These are phyloP conservation scores for Umbelopsis sp. DNA, from an alignment of 192 early-diverging fungal species.

Conservation along the genomic window DNA sequence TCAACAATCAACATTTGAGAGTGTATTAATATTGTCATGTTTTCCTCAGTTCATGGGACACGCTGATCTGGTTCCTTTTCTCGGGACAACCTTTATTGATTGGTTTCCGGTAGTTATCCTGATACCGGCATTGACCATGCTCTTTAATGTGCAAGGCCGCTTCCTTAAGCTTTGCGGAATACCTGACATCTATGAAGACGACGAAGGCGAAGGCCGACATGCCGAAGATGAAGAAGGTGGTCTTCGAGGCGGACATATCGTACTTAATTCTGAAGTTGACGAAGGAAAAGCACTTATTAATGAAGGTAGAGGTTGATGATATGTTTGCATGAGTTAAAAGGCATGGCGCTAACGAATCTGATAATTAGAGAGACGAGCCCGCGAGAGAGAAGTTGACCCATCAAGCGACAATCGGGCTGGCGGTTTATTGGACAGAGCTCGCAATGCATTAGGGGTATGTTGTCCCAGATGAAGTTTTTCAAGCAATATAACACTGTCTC, in stretches of 20 bases:
- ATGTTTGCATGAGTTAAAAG: too few relatives aligned
- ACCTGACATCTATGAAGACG: conserved; percentile 41
- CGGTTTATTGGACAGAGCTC: conserved; percentile 3
- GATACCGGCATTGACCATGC: conserved; percentile 70
- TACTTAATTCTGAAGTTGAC: conserved; percentile 32
- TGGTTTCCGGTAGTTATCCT: conserved; percentile 89
- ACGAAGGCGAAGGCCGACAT: conserved; percentile 42
- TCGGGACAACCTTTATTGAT: conserved; percentile 86
- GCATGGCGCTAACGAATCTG: background rate
- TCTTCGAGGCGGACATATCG: background rate
- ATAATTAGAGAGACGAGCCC: conserved; percentile 14
- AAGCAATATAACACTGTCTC: background rate
- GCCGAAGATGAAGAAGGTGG: conserved; percentile 36
- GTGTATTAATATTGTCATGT: background rate
- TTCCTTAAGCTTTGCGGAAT: conserved; percentile 68
- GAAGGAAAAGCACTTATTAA: conserved; percentile 38
- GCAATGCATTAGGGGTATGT: conserved; percentile 26
- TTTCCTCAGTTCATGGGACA: conserved; percentile 67
- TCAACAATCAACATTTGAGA: background rate
- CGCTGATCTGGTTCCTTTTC: conserved; percentile 87
- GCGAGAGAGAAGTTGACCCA: conserved; percentile 14
- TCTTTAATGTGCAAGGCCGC: conserved; percentile 85
- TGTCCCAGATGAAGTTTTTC: background rate
- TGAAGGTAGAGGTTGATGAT: conserved; percentile 25
- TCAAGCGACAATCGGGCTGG: conserved; percentile 16